A percentile compares a stretch with the other conserved stretches of the same genome.
Conservation (phyloP, 2,329 filamentous ascomycete species). For the Fusarium setosum region DNA sequence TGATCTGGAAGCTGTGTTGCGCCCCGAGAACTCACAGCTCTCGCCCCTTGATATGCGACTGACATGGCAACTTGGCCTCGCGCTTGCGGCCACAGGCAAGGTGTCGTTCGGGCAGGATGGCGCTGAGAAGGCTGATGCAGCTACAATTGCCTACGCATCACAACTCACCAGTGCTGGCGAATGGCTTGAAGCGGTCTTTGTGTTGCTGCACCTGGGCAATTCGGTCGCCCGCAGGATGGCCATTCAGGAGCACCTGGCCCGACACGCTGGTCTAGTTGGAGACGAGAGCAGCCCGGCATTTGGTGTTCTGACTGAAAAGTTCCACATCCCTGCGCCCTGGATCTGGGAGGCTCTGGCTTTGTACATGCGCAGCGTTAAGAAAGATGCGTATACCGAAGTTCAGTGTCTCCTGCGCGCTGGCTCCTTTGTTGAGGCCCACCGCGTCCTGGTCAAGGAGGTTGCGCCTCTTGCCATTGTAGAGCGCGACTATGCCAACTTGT, state of each 20-base stretch:
- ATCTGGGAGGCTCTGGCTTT: conserved; percentile 89
- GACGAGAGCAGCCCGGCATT: conserved; percentile 67
- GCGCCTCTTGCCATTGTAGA: conserved; percentile 86
- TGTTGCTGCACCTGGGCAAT: conserved; percentile 80
- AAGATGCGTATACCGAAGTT: conserved; percentile 78
- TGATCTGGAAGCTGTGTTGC: conserved; percentile 76
- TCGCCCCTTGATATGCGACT: conserved; percentile 81
- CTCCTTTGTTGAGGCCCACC: conserved; percentile 84
- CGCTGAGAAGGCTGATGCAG: conserved; percentile 71
- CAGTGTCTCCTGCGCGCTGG: conserved; percentile 83
- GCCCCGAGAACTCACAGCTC: conserved; percentile 80
- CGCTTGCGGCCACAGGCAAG: conserved; percentile 64
- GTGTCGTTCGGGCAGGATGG: conserved; percentile 65
- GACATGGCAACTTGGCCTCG: conserved; percentile 86
- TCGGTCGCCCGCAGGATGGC: conserved; percentile 71
- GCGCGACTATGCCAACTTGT: conserved; percentile 78
- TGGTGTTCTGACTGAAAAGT: conserved; percentile 68
- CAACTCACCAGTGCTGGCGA: conserved; percentile 72
- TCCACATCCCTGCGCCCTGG: conserved; percentile 81
- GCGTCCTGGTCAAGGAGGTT: conserved; percentile 82
- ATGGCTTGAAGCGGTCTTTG: conserved; percentile 79
- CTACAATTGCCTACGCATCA: conserved; percentile 73
- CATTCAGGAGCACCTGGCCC: conserved; percentile 79
- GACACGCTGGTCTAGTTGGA: conserved; percentile 76
- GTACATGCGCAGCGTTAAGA: conserved; percentile 78